Conservation (phyloP, 2,329 filamentous ascomycete species). For the Colletotrichum abscissum region DNA sequence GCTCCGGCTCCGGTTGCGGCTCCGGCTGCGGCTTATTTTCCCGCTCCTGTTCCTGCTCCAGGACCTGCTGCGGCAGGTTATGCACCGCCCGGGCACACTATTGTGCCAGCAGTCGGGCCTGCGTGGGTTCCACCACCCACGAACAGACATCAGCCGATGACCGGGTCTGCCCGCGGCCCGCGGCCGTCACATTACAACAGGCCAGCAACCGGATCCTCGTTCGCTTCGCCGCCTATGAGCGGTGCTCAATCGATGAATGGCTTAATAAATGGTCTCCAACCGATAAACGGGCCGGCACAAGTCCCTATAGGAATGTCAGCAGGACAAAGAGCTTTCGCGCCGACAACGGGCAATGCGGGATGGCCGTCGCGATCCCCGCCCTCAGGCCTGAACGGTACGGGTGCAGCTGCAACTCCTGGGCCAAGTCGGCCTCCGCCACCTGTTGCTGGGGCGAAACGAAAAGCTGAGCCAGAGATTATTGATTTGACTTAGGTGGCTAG, state of each 20-base stretch:
- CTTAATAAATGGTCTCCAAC: neutral
- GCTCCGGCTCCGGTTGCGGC: neutral
- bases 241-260: neutral
- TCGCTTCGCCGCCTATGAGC: neutral
- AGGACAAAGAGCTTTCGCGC: neutral
- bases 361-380: no score
- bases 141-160: no score
- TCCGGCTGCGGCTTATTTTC: neutral
- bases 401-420: neutral
- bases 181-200: neutral
- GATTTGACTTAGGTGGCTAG: conserved; percentile 15
- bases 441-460: conserved; percentile 5
- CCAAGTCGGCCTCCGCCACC: neutral
- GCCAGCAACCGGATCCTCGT: neutral
- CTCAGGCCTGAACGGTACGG: neutral
- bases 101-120: neutral
- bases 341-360: neutral
- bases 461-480: conserved; percentile 25
- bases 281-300: neutral
- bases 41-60: neutral
- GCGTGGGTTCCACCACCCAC: neutral
- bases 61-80: no score
- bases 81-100: no score
- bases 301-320: no score
- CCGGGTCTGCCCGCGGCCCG: neutral